Percentiles rank a stretch among this genome's conserved stretches.
phyloP scores from a whole-genome alignment of 495 filamentous ascomycete species.

The Beverwykella pulmonaria region DNA sequence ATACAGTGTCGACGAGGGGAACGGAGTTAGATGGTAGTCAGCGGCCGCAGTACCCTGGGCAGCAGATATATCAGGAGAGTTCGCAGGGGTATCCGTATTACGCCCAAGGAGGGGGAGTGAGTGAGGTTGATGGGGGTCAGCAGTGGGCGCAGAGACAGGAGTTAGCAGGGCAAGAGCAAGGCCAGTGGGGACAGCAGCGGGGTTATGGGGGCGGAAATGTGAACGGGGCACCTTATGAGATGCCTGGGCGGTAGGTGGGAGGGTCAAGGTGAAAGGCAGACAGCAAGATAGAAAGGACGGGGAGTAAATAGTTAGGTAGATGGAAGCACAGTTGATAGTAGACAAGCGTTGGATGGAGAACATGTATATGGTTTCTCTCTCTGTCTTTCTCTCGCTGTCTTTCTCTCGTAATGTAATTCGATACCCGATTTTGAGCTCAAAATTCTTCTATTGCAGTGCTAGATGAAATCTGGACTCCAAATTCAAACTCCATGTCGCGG shows the following conservation, averaged over 20 bases:
- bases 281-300: too few species aligned
- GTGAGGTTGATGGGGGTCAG: conserved; percentile 14
- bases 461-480: too few species aligned
- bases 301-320: neutral
- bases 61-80: conserved; percentile 6
- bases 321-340: too few species aligned
- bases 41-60: conserved; percentile 1
- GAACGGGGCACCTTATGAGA: neutral
- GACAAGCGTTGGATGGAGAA: too few species aligned
- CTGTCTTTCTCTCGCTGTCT: too few species aligned
- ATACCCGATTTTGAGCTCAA: too few species aligned
- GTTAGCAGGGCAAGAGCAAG: neutral
- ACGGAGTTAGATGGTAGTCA: conserved; percentile 9
- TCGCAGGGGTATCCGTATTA: conserved; percentile 12
- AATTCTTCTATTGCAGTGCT: too few species aligned
- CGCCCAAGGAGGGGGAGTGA: neutral
- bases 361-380: too few species aligned
- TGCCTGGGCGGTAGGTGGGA: neutral
- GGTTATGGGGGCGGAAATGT: neutral
- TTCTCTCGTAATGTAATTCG: too few species aligned
- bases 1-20: conserved; percentile 8
- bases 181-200: conserved; percentile 10
- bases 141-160: conserved; percentile 4
- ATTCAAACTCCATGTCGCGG: too few species aligned
- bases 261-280: too few species aligned